Evolutionary conservation across 805 yeast genomes (phyloP), one percentile per base, ranked within the genome.

Genomic region (Saccharomycopsis synnaedendra): DNA sequence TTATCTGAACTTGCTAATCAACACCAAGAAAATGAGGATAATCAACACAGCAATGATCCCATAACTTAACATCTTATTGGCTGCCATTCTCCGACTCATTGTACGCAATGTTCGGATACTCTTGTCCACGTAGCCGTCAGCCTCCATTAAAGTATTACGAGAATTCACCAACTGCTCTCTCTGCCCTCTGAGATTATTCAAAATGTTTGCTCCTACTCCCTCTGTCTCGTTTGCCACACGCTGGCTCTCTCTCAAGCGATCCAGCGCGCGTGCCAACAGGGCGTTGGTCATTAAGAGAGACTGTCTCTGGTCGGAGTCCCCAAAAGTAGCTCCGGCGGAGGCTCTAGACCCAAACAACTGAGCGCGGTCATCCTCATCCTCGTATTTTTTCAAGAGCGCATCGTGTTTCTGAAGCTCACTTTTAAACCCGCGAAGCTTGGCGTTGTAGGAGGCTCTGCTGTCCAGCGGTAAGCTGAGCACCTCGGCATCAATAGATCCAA

Each of bases 151-250:
- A 0, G 95, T 85, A 57, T 83, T 85, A 63, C 97, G 77, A 28
- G 96, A 78, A 57, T 89, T 87, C 46, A 78, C 69, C 41, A 93
- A 76, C 59, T 94, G 97, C 59, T 93, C 98, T 50, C 98, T 72
- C 67, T 93, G 98, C 30, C 95, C 82, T 52, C 96, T 74, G 55
- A 93, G 69, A 61, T 90, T 96, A 57, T 79, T 80, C 66, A 93
- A 73, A 45, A 93, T 93, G 55, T 84, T 82, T 9, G 96, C 86
- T 1, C 98, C 98, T 45, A 93, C 79, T 33, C 73, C 72, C 64
- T 93, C 98, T 0, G 98, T 88, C 57, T 93, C 98, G 45, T 84
- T 69, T 5, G 97, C 98, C 3, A 88, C 71, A 56, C 97, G 73
- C 54, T 90, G 94, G 27, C 93, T 82, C 42, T 93, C 97, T 51